Percentiles rank a stretch among this genome's conserved stretches.
phyloP scores from a whole-genome alignment of 768 basidiomycete species.

The Rhodosporidiobolus odoratus region DNA sequence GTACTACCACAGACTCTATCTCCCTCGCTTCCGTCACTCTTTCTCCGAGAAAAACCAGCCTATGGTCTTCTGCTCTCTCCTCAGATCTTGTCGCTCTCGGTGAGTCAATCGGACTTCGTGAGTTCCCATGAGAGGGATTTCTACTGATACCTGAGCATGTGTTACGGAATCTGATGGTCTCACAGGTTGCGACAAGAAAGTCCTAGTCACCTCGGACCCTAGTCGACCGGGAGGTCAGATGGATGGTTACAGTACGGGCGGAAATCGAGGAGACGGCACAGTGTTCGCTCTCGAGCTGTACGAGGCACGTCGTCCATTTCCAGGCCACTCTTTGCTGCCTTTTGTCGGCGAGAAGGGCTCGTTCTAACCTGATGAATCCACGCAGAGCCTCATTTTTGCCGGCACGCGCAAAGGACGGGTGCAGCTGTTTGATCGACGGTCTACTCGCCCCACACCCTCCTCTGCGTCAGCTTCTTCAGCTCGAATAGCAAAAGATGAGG shows the following conservation, averaged over 20 bases:
- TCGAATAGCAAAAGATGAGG: background rate
- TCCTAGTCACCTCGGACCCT: slow-evolving; percentile 12
- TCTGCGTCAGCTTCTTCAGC: background rate
- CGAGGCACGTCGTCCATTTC: slow-evolving; percentile 9
- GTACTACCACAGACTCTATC: slow-evolving; percentile 24
- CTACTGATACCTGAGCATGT: no score
- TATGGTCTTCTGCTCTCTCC: slow-evolving; percentile 35
- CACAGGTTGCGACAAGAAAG: slow-evolving; percentile 32
- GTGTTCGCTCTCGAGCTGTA: slow-evolving; percentile 32
- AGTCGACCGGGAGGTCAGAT: background rate
- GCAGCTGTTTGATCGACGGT: slow-evolving; percentile 17
- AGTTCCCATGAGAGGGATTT: no score
- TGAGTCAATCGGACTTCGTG: background rate
- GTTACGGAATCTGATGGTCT: fast-evolving
- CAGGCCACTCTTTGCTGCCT: background rate
- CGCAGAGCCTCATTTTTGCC: slow-evolving; percentile 18
- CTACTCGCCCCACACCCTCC: background rate
- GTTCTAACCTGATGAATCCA: background rate
- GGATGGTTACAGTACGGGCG: slow-evolving; percentile 25
- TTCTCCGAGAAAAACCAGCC: slow-evolving; percentile 28
- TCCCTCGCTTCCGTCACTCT: slow-evolving; percentile 35
- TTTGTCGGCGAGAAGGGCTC: background rate
- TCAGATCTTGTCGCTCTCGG: slow-evolving; percentile 23
- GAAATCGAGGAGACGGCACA: slow-evolving; percentile 26
- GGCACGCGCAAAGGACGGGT: slow-evolving; percentile 21